Evolutionary conservation across 2,329 filamentous ascomycete species (phyloP), one percentile per base, ranked within the genome.

Genomic region (Botrytis byssoidea): DNA sequence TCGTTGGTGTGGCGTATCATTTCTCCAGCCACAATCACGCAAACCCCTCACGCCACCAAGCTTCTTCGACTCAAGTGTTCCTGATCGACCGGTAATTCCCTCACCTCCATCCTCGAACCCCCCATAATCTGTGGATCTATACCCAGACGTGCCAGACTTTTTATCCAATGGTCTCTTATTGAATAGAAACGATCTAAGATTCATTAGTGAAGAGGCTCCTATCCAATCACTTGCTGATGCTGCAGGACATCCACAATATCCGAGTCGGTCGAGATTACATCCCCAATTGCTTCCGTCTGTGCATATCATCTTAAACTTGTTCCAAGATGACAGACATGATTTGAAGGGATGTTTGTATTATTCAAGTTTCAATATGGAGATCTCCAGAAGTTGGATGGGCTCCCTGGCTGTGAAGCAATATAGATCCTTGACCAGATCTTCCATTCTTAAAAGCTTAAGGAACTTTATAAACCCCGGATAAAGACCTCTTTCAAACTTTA

Each of bases 301-400:
- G 69, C 59, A 42, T 35, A 63, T 25, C 12, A 63, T 71, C 70
- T 71, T 42, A 55, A 55, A 65, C 70, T 32, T 40, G 70, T 51
- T 42, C 25, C 57, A 42, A 55, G 32, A 44, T 71, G 46, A 12
- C 60, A 55, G 60, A 42, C n/a, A 14, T 71, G 35, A 66, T 20
- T 32, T 71, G 70, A 66, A n/a, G 60, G n/a, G 59, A 57, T n/a
- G 35, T 65, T 55, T 71, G 70, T 71, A 46, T 71, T 65, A 71
- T 55, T 8, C 16, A 55, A 25, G 70, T 71, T 64, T 71, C 60
- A 44, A 59, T 44, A 66, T 57, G 32, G 25, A 32, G 7, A 57
- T 71, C 37, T n/a, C 35, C 60, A n/a, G 32, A 55, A 32, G 37
- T 55, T 9, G 44, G 22, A 55, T 37, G 44, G 22, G 16, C 18